Conservation (phyloP, 768 basidiomycete species). For the Pleurotus citrinopileatus region DNA sequence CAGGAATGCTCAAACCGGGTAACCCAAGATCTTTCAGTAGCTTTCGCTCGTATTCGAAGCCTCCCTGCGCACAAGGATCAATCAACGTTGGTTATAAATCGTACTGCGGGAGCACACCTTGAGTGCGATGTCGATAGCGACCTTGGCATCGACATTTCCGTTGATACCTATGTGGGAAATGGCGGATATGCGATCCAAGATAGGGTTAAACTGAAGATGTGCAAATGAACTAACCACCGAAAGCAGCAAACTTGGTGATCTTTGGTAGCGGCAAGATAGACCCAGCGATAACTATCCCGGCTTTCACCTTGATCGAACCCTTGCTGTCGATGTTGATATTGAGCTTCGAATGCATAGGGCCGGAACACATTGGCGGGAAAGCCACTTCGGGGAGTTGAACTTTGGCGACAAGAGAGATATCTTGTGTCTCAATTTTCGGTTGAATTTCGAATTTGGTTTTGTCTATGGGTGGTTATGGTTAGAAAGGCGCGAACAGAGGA, state of each 20-base stretch:
- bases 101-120: conserved; percentile 16
- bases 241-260: conserved; percentile 23
- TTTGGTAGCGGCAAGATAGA: conserved; percentile 24
- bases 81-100: neutral
- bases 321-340: neutral
- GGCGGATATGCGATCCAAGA: neutral
- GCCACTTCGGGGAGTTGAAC: conserved; percentile 1
- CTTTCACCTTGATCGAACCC: conserved; percentile 20
- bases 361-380: neutral
- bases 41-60: conserved; percentile 24
- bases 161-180: conserved; percentile 14
- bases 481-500: too few relatives aligned
- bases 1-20: conserved; percentile 28
- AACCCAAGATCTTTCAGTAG: conserved; percentile 28
- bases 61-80: conserved; percentile 16
- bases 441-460: conserved; percentile 11
- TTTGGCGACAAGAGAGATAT: conserved; percentile 14
- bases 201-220: too few relatives aligned
- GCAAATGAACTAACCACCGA: conserved; percentile 11
- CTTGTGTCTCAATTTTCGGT: neutral
- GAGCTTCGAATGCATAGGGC: neutral
- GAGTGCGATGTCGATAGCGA: conserved; percentile 22
- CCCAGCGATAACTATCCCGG: conserved; percentile 20
- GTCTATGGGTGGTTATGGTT: conserved; percentile 11
- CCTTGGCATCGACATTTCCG: conserved; percentile 24